Conservation (phyloP, 129 eudicot genomes). For the Mikania micrantha region DNA sequence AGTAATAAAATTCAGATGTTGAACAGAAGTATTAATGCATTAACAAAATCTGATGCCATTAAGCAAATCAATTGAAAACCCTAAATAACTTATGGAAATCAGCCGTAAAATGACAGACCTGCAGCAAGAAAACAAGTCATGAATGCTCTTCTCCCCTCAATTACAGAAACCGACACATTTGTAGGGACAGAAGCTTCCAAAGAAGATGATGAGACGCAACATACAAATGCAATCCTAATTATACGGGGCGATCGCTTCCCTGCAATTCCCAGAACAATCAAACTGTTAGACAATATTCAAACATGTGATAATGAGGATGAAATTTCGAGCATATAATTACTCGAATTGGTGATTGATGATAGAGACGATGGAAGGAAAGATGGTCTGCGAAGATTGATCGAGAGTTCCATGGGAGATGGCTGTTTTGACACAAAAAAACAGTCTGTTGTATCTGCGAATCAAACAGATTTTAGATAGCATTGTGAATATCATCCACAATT, state of each 20-base stretch:
- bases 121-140: constrained; percentile 54
- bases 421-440: constrained; percentile 1
- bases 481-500: constrained; percentile 6
- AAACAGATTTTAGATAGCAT: background rate
- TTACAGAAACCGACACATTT: constrained; percentile 8
- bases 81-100: background rate
- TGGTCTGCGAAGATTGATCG: constrained; percentile 45
- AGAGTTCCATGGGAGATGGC: constrained; percentile 48
- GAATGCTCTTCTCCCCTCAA: constrained; percentile 62
- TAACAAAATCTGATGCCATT: background rate
- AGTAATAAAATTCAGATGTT: background rate
- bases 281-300: background rate
- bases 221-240: constrained; percentile 27
- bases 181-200: constrained; percentile 19
- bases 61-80: background rate
- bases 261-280: constrained; percentile 16
- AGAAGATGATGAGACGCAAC: constrained; percentile 51
- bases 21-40: background rate
- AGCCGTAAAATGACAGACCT: constrained; percentile 21
- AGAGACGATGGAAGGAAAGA: constrained; percentile 26
- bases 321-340: constrained; percentile 10
- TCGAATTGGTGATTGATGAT: background rate
- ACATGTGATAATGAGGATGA: background rate
- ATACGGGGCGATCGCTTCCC: constrained; percentile 29
- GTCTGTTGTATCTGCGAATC: no score